Evolutionary conservation across 352 stramenopile genomes (phyloP).

Genomic region (Phytophthora sp.): DNA sequence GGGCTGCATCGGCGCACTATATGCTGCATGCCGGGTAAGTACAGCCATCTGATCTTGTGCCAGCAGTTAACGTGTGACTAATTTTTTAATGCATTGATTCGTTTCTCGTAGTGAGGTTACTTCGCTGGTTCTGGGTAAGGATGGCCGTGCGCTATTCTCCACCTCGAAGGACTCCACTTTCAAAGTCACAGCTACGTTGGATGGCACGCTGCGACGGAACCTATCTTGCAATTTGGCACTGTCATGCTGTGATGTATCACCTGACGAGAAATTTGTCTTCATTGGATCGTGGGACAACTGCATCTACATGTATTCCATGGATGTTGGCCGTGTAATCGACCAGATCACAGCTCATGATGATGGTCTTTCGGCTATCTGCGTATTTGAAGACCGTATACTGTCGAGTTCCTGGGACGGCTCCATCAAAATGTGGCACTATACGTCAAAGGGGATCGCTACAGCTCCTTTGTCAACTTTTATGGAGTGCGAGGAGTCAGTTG

Average conservation of each 20-base stretch:
- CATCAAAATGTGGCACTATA: slow-evolving; percentile 85
- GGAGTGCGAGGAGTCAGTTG: slow-evolving; percentile 77
- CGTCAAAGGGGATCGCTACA: slow-evolving; percentile 64
- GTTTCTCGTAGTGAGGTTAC: slow-evolving; percentile 61
- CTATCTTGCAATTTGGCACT: slow-evolving; percentile 79
- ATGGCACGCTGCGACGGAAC: slow-evolving; percentile 69
- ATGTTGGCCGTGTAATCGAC: slow-evolving; percentile 80
- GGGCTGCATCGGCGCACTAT: slow-evolving; percentile 68
- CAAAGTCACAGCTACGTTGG: slow-evolving; percentile 73
- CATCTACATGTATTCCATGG: slow-evolving; percentile 90
- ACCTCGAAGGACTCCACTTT: slow-evolving; percentile 80
- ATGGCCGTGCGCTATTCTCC: slow-evolving; percentile 71
- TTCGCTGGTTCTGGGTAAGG: slow-evolving; percentile 64
- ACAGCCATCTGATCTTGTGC: neutral
- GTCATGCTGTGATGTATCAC: slow-evolving; percentile 81
- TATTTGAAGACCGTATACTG: slow-evolving; percentile 77
- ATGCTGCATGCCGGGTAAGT: slow-evolving; percentile 76
- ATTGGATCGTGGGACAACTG: slow-evolving; percentile 85
- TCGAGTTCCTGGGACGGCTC: slow-evolving; percentile 80
- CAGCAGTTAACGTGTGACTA: neutral
- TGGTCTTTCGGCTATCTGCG: slow-evolving; percentile 73
- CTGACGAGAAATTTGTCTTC: slow-evolving; percentile 86
- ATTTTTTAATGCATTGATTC: neutral
- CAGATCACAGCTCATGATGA: slow-evolving; percentile 85
- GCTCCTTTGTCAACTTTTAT: slow-evolving; percentile 72